Evolutionary conservation across 441 rosid genomes (phyloP).

Genomic region (Adansonia gregorii): DNA sequence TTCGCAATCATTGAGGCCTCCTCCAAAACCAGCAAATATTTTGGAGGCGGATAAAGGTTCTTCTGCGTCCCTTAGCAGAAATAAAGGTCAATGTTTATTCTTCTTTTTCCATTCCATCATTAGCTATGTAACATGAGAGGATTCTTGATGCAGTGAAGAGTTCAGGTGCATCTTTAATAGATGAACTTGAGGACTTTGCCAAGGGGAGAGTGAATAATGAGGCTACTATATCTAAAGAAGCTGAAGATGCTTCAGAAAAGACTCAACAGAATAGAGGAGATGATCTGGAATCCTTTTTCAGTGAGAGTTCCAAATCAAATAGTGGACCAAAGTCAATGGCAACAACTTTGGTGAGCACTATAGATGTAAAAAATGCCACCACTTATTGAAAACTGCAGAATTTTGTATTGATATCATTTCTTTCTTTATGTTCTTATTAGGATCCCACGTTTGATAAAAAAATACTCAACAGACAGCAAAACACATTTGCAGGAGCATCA

Average conservation of each 20-base stretch:
- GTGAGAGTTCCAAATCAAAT: constrained; percentile 56
- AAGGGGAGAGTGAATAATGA: constrained; percentile 51
- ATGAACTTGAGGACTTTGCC: constrained; percentile 80
- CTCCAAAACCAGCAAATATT: constrained; percentile 68
- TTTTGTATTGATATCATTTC: constrained; percentile 25
- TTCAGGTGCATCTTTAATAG: constrained; percentile 53
- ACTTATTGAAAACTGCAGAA: constrained; percentile 9
- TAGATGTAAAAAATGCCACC: constrained; percentile 14
- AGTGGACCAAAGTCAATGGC: constrained; percentile 74
- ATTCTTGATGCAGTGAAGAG: constrained; percentile 52
- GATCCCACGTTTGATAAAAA: constrained; percentile 47
- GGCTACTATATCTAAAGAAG: constrained; percentile 56
- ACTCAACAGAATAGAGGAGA: constrained; percentile 45
- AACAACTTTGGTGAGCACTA: constrained; percentile 50
- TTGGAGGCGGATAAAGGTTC: constrained; percentile 61
- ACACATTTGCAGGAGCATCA: constrained; percentile 46
- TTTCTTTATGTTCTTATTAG: constrained; percentile 35
- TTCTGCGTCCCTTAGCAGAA: constrained; percentile 32
- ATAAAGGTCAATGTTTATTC: constrained; percentile 11
- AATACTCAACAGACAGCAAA: constrained; percentile 40
- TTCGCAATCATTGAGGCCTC: constrained; percentile 61
- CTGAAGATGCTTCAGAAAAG: constrained; percentile 48
- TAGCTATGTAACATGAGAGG: constrained; percentile 23
- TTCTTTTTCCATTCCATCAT: constrained; percentile 5
- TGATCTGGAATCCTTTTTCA: constrained; percentile 69